Conservation (phyloP, 768 basidiomycete genomes). For the Suillus sp. region DNA sequence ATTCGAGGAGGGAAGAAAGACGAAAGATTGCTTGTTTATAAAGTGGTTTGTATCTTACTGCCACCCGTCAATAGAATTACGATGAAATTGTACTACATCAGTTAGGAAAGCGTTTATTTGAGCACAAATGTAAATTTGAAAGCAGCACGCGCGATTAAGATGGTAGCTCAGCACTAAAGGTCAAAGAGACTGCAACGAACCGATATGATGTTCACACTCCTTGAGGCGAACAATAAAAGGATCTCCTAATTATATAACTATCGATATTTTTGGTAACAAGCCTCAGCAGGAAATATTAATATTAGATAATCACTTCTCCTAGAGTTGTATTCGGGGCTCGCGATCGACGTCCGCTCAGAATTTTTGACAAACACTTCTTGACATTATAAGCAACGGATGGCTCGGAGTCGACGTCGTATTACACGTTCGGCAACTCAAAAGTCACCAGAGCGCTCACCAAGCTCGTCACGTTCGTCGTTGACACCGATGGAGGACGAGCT, state of each 20-base stretch:
- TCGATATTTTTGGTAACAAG: not conserved
- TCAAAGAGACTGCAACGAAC: not conserved
- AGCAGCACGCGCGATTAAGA: not conserved
- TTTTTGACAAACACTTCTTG: slow-evolving; percentile 14
- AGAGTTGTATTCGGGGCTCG: slow-evolving; percentile 14
- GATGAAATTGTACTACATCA: not conserved
- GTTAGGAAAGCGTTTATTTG: not conserved
- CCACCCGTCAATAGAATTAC: not conserved
- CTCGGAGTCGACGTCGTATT: slow-evolving; percentile 46
- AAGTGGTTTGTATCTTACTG: slow-evolving; percentile 6
- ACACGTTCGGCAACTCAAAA: slow-evolving; percentile 41
- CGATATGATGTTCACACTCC: too few relatives aligned
- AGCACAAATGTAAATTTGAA: not conserved
- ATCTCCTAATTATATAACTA: not conserved
- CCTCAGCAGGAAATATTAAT: slow-evolving; percentile 16
- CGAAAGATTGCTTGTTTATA: not conserved
- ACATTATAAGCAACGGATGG: slow-evolving; percentile 35
- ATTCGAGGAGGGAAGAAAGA: not conserved
- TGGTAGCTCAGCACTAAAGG: not conserved
- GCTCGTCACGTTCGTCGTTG: slow-evolving; percentile 33
- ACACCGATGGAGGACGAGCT: slow-evolving; percentile 24
- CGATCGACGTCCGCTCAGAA: slow-evolving; percentile 13
- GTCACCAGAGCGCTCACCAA: slow-evolving; percentile 35
- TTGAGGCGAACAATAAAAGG: too few relatives aligned
- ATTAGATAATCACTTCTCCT: slow-evolving; percentile 26